phyloP scores from a whole-genome alignment of 306 rosid species.

The Rosa lucieae region DNA sequence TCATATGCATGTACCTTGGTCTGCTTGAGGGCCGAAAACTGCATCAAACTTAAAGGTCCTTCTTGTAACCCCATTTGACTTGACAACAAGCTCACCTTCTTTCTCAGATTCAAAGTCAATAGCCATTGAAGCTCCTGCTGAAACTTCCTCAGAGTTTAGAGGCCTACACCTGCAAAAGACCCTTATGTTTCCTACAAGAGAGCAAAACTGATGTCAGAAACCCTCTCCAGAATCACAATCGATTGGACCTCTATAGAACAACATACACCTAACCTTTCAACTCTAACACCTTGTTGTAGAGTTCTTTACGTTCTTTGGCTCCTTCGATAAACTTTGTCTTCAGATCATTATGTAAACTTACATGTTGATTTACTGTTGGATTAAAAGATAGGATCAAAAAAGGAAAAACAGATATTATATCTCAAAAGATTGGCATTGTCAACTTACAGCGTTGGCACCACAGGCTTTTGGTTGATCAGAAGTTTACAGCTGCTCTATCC shows the following conservation, averaged over 20 bases:
- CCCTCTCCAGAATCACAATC: conserved; percentile 10
- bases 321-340: conserved; percentile 71
- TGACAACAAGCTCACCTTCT: conserved; percentile 78
- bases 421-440: conserved; percentile 7
- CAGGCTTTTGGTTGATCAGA: conserved; percentile 78
- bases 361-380: conserved; percentile 60
- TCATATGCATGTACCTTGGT: conserved; percentile 60
- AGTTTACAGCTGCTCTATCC: conserved; percentile 91
- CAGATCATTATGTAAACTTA: conserved; percentile 56
- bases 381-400: conserved; percentile 6
- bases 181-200: conserved; percentile 79
- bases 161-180: conserved; percentile 98
- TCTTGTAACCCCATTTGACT: conserved; percentile 74
- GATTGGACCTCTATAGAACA: conserved; percentile 16
- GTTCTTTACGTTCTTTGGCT: conserved; percentile 74
- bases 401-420: not conserved
- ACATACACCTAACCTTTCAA: conserved; percentile 64
- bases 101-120: conserved; percentile 83
- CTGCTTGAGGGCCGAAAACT: conserved; percentile 78
- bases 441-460: conserved; percentile 84
- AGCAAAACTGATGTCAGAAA: conserved; percentile 34
- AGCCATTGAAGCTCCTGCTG: conserved; percentile 69
- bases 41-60: conserved; percentile 81
- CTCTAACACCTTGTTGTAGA: conserved; percentile 88
- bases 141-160: conserved; percentile 60